phyloP scores from a whole-genome alignment of 371 early-diverging fungal species.

The Mucor ambiguus region DNA sequence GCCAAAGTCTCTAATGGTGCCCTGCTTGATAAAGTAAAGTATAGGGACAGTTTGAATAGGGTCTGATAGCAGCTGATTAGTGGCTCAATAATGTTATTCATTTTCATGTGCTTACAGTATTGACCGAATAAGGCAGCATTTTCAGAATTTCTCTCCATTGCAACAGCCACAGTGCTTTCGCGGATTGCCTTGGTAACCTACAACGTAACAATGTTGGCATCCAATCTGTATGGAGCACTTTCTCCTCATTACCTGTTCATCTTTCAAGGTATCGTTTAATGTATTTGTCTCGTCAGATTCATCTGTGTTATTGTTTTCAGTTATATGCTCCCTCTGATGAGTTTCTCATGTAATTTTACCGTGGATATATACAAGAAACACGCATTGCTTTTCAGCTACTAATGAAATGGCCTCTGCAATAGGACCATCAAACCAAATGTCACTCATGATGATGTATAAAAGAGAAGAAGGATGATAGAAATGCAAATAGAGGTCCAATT shows the following conservation, averaged over 20 bases:
- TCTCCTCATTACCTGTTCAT: slow-evolving; percentile 12
- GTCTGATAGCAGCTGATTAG: slow-evolving; percentile 9
- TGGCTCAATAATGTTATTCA: neutral
- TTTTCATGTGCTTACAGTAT: slow-evolving; percentile 21
- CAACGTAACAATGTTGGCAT: neutral
- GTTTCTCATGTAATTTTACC: slow-evolving; percentile 6
- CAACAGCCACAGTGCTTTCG: slow-evolving; percentile 23
- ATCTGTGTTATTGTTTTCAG: slow-evolving; percentile 9
- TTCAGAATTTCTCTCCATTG: slow-evolving; percentile 25
- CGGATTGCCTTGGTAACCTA: slow-evolving; percentile 18
- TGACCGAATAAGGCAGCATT: slow-evolving; percentile 28
- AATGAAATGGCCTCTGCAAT: slow-evolving; percentile 23
- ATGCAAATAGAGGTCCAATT: neutral
- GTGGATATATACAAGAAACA: slow-evolving; percentile 29
- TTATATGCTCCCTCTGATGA: neutral
- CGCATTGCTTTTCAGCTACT: slow-evolving; percentile 21
- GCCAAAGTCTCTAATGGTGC: slow-evolving; percentile 34
- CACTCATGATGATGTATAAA: neutral
- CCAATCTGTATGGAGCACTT: neutral
- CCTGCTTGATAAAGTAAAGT: slow-evolving; percentile 36
- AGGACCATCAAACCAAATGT: slow-evolving; percentile 30
- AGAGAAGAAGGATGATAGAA: neutral
- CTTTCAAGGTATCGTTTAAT: slow-evolving; percentile 13
- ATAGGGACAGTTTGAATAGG: slow-evolving; percentile 27
- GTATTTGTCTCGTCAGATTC: slow-evolving; percentile 24